Conservation (phyloP, 129 eudicot species). For the Flaveria brownii region DNA sequence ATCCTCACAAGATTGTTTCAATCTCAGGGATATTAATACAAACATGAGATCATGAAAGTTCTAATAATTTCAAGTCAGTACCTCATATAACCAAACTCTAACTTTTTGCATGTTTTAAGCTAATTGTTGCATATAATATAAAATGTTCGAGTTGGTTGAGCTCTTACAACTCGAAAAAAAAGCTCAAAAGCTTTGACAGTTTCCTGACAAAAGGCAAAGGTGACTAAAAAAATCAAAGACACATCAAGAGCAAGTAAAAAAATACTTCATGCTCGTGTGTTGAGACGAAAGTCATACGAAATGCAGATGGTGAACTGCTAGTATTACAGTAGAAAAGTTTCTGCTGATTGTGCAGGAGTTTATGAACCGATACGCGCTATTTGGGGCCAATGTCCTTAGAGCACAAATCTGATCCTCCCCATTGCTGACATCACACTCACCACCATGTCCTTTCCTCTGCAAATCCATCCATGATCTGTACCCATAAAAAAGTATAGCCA, state of each 20-base stretch:
- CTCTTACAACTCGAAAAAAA: not conserved
- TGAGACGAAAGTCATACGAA: conserved; percentile 17
- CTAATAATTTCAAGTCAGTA: too few relatives aligned
- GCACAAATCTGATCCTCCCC: conserved; percentile 69
- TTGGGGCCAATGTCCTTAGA: conserved; percentile 57
- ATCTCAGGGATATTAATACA: too few relatives aligned
- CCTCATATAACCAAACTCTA: too few relatives aligned
- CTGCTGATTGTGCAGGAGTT: conserved; percentile 18
- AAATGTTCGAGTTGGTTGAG: not conserved
- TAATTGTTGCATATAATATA: too few relatives aligned
- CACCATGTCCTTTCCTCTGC: conserved; percentile 56
- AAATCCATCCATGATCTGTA: conserved; percentile 58
- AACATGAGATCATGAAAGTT: too few relatives aligned
- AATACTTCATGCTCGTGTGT: conserved; percentile 15
- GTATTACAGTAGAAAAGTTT: conserved; percentile 16
- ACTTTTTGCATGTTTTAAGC: too few relatives aligned
- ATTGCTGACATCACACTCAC: conserved; percentile 63
- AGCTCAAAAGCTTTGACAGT: not conserved
- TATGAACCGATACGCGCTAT: conserved; percentile 13
- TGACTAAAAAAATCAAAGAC: not conserved
- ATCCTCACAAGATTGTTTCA: too few relatives aligned
- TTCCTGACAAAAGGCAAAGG: not conserved
- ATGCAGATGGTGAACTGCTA: too few relatives aligned
- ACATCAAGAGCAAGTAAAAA: not conserved
- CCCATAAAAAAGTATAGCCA: not conserved